Evolutionary conservation across 306 rosid species (phyloP).

Genomic region (Begonia peltatifolia): DNA sequence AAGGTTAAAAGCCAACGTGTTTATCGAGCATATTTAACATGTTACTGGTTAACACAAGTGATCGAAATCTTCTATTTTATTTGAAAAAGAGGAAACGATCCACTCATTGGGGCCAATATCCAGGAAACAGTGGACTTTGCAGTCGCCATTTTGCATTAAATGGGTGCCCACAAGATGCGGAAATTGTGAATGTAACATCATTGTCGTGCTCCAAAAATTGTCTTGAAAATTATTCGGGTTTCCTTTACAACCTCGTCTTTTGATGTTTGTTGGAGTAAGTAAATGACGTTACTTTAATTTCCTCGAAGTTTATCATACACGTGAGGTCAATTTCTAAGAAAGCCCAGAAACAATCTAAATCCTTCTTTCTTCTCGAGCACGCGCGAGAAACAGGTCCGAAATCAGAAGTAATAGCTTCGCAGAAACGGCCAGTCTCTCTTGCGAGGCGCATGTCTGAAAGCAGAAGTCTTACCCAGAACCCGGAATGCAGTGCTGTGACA

Average conservation of each 20-base stretch:
- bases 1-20: neutral
- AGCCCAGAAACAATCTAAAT: no score
- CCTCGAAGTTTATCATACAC: neutral
- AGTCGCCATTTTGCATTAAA: constrained; percentile 2
- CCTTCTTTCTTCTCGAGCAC: no score
- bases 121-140: constrained; percentile 9
- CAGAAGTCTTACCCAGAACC: no score
- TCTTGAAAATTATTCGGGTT: constrained; percentile 1
- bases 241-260: neutral
- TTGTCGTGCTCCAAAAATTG: constrained; percentile 4
- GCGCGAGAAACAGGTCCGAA: no score
- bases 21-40: neutral
- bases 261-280: constrained; percentile 5
- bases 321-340: neutral
- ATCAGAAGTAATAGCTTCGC: no score
- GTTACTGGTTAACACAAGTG: constrained; percentile 4
- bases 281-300: constrained; percentile 28
- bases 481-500: no score
- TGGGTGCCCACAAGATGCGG: constrained; percentile 7
- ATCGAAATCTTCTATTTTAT: neutral
- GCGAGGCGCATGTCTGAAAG: no score
- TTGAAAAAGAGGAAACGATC: neutral
- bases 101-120: constrained; percentile 6
- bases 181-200: neutral
- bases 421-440: no score